phyloP scores from a whole-genome alignment of 108 stramenopile genomes.

The Skeletonema marinoi region DNA sequence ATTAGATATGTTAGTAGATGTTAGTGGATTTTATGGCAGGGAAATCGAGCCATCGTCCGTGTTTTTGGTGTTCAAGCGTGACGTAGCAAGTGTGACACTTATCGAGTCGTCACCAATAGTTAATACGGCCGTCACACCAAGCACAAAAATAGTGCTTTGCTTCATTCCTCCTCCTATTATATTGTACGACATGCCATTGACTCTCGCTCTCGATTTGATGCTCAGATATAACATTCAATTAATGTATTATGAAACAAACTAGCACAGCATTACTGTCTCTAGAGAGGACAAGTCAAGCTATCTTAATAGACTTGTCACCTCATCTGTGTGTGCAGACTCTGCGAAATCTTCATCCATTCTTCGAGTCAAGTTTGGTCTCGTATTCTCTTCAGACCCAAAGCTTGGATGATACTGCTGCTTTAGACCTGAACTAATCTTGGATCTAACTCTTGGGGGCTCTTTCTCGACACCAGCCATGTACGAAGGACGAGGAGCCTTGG shows the following conservation, averaged over 20 bases:
- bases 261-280: neutral
- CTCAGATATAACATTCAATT: neutral
- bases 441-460: neutral
- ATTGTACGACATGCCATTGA: too few species aligned
- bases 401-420: neutral
- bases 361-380: neutral
- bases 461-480: slow-evolving; percentile 1
- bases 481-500: neutral
- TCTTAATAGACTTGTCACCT: neutral
- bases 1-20: neutral
- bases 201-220: neutral
- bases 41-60: too few species aligned
- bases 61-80: too few species aligned
- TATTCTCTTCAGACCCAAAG: neutral
- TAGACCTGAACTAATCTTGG: neutral
- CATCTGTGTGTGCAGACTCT: neutral
- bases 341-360: neutral
- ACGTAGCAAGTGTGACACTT: too few species aligned
- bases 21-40: neutral
- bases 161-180: too few species aligned
- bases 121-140: too few species aligned
- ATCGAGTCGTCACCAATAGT: too few species aligned
- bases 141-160: too few species aligned
- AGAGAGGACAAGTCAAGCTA: neutral
- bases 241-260: neutral